Evolutionary conservation across 495 filamentous ascomycete genomes (phyloP), one percentile per base, ranked within the genome.

Genomic region (Neurospora discreta): DNA sequence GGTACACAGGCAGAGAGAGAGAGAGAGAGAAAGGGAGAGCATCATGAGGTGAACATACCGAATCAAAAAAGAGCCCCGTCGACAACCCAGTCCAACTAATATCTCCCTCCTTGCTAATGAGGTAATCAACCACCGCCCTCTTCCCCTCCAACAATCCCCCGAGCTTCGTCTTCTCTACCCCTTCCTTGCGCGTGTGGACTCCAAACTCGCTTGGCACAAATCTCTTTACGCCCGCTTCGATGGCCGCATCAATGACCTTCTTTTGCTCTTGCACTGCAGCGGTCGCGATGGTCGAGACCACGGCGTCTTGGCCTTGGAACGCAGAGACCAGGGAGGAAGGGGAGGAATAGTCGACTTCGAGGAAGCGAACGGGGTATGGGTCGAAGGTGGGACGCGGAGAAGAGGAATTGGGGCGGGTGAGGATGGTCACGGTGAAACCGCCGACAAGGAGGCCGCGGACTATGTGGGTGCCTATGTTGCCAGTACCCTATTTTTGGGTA

Each of bases 151-250:
- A 81, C 73, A 81, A 87, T 76, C 71, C 83, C 60, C 77, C 83
- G 74, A 80, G 82, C 68, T 69, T 76, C 75, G 68, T 74, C 40
- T 72, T 75, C 30, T 74, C 71, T 3, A 79, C 65, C 15, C 52
- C 52, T 0, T 5, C 8, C 65, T 75, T 74, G 71, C 82, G 76
- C 26, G 82, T 83, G 71, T 89, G 83, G 69, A 82, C 72, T 1
- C 90, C 91, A 72, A 88, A 93, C 73, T 91, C 89, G 13, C 85
- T 87, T 0, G 89, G 90, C 58, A 92, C 81, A 73, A 90, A 89
- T 38, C 89, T 85, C 76, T 85, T 82, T 3, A 92, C 88, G 16
- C 85, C 84, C 1, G 87, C 89, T 0, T 83, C 82, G 20, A 88
- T 76, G 0, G 88, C 84, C 3, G 90, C 90, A 69, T 92, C 89